These are phyloP conservation scores for Berkeleyomyces rouxiae DNA, from an alignment of 2,329 filamentous ascomycete genomes.

Conservation along the genomic window DNA sequence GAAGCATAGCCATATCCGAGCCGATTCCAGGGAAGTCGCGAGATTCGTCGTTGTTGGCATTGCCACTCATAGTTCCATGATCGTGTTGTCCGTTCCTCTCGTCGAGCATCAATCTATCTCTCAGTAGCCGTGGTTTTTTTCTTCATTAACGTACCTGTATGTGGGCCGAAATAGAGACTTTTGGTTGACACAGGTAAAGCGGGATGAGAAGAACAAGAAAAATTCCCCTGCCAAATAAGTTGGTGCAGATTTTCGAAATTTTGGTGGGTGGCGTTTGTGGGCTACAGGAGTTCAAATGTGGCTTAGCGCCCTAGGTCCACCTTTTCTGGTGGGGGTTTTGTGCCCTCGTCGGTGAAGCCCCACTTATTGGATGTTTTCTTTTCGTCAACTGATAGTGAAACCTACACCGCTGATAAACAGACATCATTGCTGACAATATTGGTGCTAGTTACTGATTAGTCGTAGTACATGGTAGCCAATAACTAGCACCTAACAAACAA, in stretches of 20 bases:
- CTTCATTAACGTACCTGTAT: constrained; percentile 11
- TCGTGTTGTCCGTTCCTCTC: background rate
- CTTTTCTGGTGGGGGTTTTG: background rate
- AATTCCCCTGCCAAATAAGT: constrained; percentile 10
- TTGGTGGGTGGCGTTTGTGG: constrained; percentile 14
- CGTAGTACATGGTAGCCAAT: background rate
- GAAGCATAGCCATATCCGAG: background rate
- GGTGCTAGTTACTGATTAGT: background rate
- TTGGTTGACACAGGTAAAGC: constrained; percentile 13
- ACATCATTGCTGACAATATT: background rate
- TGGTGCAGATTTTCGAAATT: constrained; percentile 6
- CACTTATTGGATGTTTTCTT: background rate
- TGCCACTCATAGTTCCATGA: background rate
- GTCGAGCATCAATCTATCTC: background rate
- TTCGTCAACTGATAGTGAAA: background rate
- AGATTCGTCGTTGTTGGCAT: background rate
- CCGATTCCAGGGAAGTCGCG: background rate
- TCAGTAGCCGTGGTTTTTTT: background rate
- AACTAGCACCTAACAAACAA: background rate
- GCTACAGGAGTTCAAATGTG: constrained; percentile 3
- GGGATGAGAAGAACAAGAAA: constrained; percentile 6
- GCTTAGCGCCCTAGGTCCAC: constrained; percentile 10
- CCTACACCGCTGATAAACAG: background rate
- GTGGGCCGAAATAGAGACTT: constrained; percentile 12
- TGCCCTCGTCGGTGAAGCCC: background rate